Evolutionary conservation across 257 asterid species (phyloP), one percentile per base, ranked within the genome.

Genomic region (Asclepias syriaca): DNA sequence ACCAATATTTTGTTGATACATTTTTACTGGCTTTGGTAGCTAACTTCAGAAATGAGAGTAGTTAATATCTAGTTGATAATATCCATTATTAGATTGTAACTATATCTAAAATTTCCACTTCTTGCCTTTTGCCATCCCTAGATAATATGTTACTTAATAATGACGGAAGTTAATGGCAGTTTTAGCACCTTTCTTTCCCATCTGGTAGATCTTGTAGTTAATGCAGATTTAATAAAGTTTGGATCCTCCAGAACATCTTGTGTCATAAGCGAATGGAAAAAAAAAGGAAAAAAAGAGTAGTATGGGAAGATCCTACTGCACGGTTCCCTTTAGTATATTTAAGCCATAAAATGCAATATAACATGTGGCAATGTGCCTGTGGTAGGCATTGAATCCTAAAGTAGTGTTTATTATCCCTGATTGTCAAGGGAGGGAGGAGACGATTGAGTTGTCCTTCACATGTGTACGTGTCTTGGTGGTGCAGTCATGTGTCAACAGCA

Each of bases 371-470:
- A 61, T 39, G 8, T 32, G 21, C 43, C 32, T 61, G 48, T 34
- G 48, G 67, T 14, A 21, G 66, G 46, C 18, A 9, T 61, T 18
- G 40, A 10, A 22, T 11, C 16, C 27, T 21, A 10, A 32, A 58
- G 64, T 58, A 10, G 39, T 58, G 63, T 58, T 22, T 58, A 21
- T 24, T 10, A 15, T 22, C 39, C 19, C 64, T 22, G 27, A 24
- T 58, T 60, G 45, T 29, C 37, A 2, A 61, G 66, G 45, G 66
- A 61, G 66, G 45, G 66, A 32, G 39, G 48, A 27, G 66, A 61
- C 22, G 18, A 39, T 16, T 22, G 39, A 34, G 16, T 58, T 32
- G 1, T 46, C 18, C 39, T 40, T 61, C 21, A 14, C 10, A 15
- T 61, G 27, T 15, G 48, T 6, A 2, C 16, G 27, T 49, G 24